Evolutionary conservation across 2,329 filamentous ascomycete species (phyloP).

Genomic region (Cercospora citrullina): DNA sequence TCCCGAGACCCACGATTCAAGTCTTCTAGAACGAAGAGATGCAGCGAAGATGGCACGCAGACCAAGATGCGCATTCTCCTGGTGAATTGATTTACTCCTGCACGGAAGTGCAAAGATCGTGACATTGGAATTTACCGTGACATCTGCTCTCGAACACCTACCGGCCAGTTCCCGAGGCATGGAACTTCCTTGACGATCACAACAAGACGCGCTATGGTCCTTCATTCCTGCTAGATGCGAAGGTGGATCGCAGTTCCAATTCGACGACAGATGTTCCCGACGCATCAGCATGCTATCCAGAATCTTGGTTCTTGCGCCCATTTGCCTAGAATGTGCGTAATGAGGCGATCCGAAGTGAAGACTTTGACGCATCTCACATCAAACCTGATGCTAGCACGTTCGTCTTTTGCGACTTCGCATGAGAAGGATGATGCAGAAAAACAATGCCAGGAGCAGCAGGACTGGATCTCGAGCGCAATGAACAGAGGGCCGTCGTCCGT

Average conservation of each 20-base stretch:
- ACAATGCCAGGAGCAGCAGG: not conserved
- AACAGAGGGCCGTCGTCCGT: not conserved
- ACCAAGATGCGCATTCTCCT: not conserved
- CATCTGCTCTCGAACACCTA: not conserved
- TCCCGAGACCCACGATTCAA: not conserved
- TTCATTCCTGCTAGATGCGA: not conserved
- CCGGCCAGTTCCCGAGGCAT: not conserved
- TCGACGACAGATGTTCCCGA: not conserved
- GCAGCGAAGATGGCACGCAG: not conserved
- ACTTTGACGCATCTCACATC: not conserved
- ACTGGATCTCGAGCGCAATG: not conserved
- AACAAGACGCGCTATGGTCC: not conserved
- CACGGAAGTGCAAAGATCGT: not conserved
- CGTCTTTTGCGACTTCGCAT: not conserved
- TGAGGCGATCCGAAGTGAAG: not conserved
- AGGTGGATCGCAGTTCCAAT: not conserved
- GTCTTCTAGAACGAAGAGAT: not conserved
- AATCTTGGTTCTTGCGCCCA: not conserved
- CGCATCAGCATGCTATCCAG: not conserved
- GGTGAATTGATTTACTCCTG: not conserved
- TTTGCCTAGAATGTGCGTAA: not conserved
- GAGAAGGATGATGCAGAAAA: not conserved
- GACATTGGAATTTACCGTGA: not conserved
- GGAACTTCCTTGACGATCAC: not conserved
- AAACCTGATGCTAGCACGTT: not conserved